These are phyloP conservation scores for Colletotrichum noveboracense DNA, from an alignment of 2,329 filamentous ascomycete species.

Conservation along the genomic window DNA sequence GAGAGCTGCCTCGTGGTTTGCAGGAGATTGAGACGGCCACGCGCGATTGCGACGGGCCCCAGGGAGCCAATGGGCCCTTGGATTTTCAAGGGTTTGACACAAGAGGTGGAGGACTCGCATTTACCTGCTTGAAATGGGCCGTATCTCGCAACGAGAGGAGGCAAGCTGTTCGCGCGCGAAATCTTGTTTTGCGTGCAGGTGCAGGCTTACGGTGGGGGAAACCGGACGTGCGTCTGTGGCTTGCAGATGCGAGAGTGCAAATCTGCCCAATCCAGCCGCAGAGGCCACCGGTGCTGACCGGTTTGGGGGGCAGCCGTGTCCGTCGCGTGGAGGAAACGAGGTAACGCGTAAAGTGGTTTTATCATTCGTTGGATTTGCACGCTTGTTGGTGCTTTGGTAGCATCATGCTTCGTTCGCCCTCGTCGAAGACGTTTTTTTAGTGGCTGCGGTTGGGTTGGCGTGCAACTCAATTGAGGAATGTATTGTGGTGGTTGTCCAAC, in stretches of 20 bases:
- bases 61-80: background rate
- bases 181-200: constrained; percentile 19
- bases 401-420: background rate
- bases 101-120: background rate
- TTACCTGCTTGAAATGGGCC: background rate
- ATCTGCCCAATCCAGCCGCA: background rate
- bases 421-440: background rate
- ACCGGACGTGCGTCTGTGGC: constrained; percentile 12
- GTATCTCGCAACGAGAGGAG: background rate
- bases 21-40: background rate
- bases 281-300: background rate
- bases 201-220: constrained; percentile 15
- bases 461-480: constrained; percentile 13
- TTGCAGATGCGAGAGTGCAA: constrained; percentile 22
- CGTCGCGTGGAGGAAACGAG: constrained; percentile 4
- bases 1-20: background rate
- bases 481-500: background rate
- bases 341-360: constrained; percentile 21
- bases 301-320: constrained; percentile 10
- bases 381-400: background rate
- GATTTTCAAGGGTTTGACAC: background rate
- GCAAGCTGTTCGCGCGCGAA: constrained; percentile 15
- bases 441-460: background rate
- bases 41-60: background rate
- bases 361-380: background rate